Conservation (phyloP, 176 grass and related monocot species). For the Echinochloa phyllopogon region DNA sequence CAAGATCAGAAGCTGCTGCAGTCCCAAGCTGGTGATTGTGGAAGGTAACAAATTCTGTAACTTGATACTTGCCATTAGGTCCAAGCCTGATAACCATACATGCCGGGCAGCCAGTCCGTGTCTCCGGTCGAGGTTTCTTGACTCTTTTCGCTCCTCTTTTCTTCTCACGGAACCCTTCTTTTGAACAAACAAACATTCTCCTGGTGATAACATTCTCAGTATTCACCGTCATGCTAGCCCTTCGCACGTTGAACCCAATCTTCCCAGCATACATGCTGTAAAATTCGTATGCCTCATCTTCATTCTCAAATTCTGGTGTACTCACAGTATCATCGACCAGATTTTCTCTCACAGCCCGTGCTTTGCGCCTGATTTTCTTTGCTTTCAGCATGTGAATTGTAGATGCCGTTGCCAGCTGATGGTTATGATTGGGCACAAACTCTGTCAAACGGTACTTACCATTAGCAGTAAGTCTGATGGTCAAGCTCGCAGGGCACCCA, state of each 20-base stretch:
- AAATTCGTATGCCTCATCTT: constrained; percentile 95
- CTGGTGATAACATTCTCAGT: constrained; percentile 85
- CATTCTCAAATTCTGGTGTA: constrained; percentile 81
- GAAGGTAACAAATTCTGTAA: constrained; percentile 83
- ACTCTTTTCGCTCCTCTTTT: constrained; percentile 85
- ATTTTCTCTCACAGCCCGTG: constrained; percentile 78
- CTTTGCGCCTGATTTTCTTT: constrained; percentile 83
- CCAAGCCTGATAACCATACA: constrained; percentile 88
- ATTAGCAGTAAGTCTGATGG: constrained; percentile 84
- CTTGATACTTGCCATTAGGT: constrained; percentile 74
- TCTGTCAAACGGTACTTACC: constrained; percentile 92
- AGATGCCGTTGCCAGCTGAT: constrained; percentile 70
- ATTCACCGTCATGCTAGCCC: constrained; percentile 89
- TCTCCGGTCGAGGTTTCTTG: constrained; percentile 90
- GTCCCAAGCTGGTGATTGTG: constrained; percentile 85
- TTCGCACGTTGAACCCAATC: constrained; percentile 85
- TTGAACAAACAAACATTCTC: constrained; percentile 97
- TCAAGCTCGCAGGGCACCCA: constrained; percentile 81
- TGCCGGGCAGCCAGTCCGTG: constrained; percentile 84
- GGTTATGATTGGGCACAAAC: constrained; percentile 79
- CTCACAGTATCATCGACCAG: constrained; percentile 72
- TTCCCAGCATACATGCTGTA: constrained; percentile 86
- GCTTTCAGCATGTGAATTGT: constrained; percentile 75
- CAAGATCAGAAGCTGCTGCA: constrained; percentile 56
- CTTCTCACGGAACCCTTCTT: constrained; percentile 94